Base-by-base conservation (phyloP, 495 filamentous ascomycete species). In the Neurospora terricola region DNA sequence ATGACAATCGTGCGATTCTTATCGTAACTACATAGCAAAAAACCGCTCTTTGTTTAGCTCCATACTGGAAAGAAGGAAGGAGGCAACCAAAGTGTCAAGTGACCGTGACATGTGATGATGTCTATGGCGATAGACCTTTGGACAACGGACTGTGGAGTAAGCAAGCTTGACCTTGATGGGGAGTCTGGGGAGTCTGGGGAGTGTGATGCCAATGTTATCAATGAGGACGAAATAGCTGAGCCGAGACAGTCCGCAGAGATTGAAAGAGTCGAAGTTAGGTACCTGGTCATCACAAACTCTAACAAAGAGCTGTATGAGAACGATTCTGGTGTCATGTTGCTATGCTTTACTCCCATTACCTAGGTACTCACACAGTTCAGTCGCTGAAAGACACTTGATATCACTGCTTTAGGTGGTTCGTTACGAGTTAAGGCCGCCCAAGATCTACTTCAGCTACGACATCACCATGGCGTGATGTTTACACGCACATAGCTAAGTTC, bases 331-430 rank as follows among this genome's bases (percentile, higher is more conserved):
- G 0, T 3, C 45, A 6, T 54, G 45, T 6, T 54, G 45, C n/a
- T 0, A 21, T 5, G 1, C 21, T 21, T 10, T 40, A 45, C 4
- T 45, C n/a, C n/a, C n/a, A 21, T 21, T 21, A 10, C 18, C 18
- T 45, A 11, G n/a, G n/a, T n/a, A n/a, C 0, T 21, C 1, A 9
- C 42, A 21, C 0, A 10, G n/a, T 21, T 45, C 1, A 5, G 42
- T 21, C 18, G 42, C 9, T 11, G 42, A 3, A 45, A 4, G n/a
- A 4, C n/a, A 21, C 4, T n/a, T 18, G 18, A 5, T 45, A 4
- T 9, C n/a, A 21, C 10, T 45, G 42, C 42, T 21, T 21, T 21
- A 10, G 42, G 5, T 45, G 42, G 18, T 4, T 43, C 42, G 40
- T 42, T 16, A 42, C 5, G 40, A 42, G 18, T n/a, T 3, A 18